A percentile compares a stretch with the other conserved stretches of the same genome.
phyloP scores from a whole-genome alignment of 2,329 filamentous ascomycete genomes.

The Pyrenochaeta sp. region DNA sequence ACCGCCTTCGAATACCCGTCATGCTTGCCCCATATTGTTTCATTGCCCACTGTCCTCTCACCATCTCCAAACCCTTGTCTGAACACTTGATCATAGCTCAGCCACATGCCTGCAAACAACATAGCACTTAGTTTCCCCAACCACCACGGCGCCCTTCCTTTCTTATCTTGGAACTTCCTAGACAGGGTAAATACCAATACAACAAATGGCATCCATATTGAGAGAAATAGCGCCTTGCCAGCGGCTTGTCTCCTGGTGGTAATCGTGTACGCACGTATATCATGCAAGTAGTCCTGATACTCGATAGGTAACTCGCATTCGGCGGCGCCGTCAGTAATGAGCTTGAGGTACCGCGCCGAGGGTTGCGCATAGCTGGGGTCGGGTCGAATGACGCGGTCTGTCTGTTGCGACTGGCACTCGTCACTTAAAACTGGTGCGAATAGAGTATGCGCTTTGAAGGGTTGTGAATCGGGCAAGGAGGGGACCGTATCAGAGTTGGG shows the following conservation, averaged over 20 bases:
- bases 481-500: conserved; percentile 68
- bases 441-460: conserved; percentile 87
- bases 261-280: conserved; percentile 73
- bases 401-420: conserved; percentile 27
- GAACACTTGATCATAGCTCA: conserved; percentile 69
- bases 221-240: conserved; percentile 70
- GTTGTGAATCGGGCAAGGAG: conserved; percentile 64
- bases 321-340: conserved; percentile 78
- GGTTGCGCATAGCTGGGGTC: conserved; percentile 80
- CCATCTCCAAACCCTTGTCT: conserved; percentile 83
- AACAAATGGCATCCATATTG: conserved; percentile 67
- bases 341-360: conserved; percentile 81
- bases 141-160: conserved; percentile 76
- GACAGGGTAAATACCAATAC: conserved; percentile 61
- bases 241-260: conserved; percentile 73
- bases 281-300: conserved; percentile 77
- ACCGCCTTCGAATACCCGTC: background rate
- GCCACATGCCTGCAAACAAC: conserved; percentile 69
- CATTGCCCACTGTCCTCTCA: conserved; percentile 66
- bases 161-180: conserved; percentile 66
- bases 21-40: conserved; percentile 10
- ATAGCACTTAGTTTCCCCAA: conserved; percentile 61
- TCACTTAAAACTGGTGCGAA: conserved; percentile 65
- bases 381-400: conserved; percentile 64
- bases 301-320: conserved; percentile 82